phyloP scores from a whole-genome alignment of 2,329 filamentous ascomycete genomes.

The Aspergillus sp. region DNA sequence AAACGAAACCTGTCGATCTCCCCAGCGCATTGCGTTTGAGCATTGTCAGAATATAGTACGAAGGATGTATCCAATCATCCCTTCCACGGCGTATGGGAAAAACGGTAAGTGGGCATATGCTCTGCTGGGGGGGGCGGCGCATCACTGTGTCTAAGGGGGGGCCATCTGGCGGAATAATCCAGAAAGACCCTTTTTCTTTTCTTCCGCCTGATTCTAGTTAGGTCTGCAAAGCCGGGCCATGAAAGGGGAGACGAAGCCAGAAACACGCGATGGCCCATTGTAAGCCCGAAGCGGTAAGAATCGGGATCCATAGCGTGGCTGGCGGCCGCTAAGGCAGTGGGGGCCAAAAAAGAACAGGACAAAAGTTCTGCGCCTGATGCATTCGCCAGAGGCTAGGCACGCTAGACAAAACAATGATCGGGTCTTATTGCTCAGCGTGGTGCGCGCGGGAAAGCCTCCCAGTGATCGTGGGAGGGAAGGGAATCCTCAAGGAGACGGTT shows the following conservation, averaged over 20 bases:
- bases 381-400: background rate
- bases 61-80: background rate
- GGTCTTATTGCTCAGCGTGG: background rate
- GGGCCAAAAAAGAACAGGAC: constrained; percentile 16
- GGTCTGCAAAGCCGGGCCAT: background rate
- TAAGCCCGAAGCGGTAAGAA: constrained; percentile 10
- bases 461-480: background rate
- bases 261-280: background rate
- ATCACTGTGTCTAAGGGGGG: background rate
- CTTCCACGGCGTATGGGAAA: background rate
- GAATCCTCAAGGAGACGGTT: background rate
- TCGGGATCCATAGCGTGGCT: constrained; percentile 20
- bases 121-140: background rate
- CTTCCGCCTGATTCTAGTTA: background rate
- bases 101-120: background rate
- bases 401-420: constrained; percentile 1
- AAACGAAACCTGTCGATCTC: constrained; percentile 1
- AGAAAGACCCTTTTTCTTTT: constrained; percentile 10
- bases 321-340: constrained; percentile 19
- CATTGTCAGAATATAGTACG: constrained; percentile 1
- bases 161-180: constrained; percentile 10
- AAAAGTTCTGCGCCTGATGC: background rate
- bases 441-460: background rate
- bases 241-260: background rate
- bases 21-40: background rate